Evolutionary conservation across 495 filamentous ascomycete genomes (phyloP).

Genomic region (Penicillium tannophilum): DNA sequence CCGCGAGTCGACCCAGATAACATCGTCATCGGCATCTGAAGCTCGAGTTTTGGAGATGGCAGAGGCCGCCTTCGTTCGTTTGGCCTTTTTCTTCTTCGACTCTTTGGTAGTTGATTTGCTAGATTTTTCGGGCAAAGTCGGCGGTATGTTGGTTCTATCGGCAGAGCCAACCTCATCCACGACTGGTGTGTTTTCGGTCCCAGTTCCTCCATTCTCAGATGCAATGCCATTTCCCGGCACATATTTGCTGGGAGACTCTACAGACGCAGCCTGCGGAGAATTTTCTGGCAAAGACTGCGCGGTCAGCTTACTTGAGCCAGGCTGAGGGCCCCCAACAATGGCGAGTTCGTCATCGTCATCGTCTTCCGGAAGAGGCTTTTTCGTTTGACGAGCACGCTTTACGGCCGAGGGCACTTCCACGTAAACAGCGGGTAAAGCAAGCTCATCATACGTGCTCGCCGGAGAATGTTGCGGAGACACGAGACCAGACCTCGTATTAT

Average conservation of each 20-base stretch:
- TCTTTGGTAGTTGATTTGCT: constrained; percentile 14
- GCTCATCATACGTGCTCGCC: constrained; percentile 32
- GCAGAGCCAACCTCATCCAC: neutral
- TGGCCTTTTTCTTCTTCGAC: constrained; percentile 42
- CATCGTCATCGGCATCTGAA: constrained; percentile 36
- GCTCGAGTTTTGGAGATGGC: constrained; percentile 28
- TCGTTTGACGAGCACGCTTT: constrained; percentile 38
- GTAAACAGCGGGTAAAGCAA: constrained; percentile 24
- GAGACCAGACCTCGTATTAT: constrained; percentile 15
- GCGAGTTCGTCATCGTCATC: constrained; percentile 40
- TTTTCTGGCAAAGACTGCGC: constrained; percentile 29
- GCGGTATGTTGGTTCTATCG: constrained; percentile 1
- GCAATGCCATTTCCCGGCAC: constrained; percentile 13
- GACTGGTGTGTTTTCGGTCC: neutral
- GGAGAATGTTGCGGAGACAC: constrained; percentile 24
- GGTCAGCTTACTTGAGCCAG: constrained; percentile 9
- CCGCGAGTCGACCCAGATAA: constrained; percentile 43
- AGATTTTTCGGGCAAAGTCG: neutral
- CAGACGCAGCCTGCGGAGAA: constrained; percentile 20
- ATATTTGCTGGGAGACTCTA: neutral
- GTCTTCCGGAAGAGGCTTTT: constrained; percentile 25
- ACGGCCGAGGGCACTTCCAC: constrained; percentile 23
- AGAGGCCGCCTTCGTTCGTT: constrained; percentile 43
- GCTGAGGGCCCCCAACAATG: constrained; percentile 12
- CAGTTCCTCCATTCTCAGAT: neutral